These are phyloP conservation scores for Arabis hirsuta DNA, from an alignment of 345 rosid species.

Conservation along the genomic window DNA sequence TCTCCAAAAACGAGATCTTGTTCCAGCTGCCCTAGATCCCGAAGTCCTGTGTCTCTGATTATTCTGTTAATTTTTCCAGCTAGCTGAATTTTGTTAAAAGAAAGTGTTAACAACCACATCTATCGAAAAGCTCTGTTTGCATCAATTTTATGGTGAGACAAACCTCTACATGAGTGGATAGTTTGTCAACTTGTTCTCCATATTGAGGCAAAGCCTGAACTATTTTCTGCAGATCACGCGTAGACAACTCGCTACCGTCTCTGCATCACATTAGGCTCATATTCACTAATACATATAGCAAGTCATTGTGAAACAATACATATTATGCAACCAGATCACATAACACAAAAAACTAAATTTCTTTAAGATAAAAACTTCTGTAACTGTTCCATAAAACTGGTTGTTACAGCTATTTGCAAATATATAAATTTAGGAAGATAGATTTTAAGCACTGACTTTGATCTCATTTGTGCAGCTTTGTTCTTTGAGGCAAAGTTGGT, in stretches of 20 bases:
- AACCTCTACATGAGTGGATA: constrained; percentile 95
- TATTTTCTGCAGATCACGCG: constrained; percentile 89
- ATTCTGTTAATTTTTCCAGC: constrained; percentile 80
- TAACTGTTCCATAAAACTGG: not conserved
- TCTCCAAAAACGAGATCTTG: constrained; percentile 99
- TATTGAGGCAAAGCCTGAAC: constrained; percentile 94
- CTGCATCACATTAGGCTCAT: constrained; percentile 45
- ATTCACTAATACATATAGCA: constrained; percentile 14
- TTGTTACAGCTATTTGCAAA: not conserved
- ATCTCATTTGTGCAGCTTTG: constrained; percentile 88
- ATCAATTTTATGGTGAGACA: constrained; percentile 28
- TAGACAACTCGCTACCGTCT: constrained; percentile 83
- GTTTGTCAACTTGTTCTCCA: constrained; percentile 81
- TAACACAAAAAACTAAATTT: constrained; percentile 2
- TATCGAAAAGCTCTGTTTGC: constrained; percentile 9
- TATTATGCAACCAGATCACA: not conserved
- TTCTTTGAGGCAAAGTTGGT: constrained; percentile 81
- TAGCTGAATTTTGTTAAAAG: constrained; percentile 52
- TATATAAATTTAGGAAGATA: constrained; percentile 1
- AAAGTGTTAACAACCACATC: constrained; percentile 25
- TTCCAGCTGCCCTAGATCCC: constrained; percentile 92
- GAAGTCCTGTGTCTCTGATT: constrained; percentile 71
- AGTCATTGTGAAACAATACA: constrained; percentile 5
- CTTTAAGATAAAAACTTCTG: not conserved
- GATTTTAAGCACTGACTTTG: constrained; percentile 45